Evolutionary conservation across 2,329 filamentous ascomycete genomes (phyloP), one percentile per base, ranked within the genome.

Genomic region (Corynespora cassiicola): DNA sequence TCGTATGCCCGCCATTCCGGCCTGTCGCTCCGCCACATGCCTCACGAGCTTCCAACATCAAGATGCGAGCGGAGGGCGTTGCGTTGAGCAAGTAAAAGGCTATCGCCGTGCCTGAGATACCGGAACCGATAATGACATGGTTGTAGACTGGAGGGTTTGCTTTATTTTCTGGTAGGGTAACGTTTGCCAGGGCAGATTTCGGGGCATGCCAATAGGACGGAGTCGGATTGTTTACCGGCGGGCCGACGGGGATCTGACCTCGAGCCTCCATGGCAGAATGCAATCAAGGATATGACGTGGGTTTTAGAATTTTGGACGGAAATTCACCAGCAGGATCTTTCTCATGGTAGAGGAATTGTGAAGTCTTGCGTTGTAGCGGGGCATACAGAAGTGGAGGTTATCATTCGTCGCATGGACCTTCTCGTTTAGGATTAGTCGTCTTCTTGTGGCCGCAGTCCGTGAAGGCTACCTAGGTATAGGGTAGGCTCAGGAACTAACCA

Each of bases 1-100:
- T 78, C 5, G 75, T 78, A 39, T 78, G 75, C 1, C 73, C 74
- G 14, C 74, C 70, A 34, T 73, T 73, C 1, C 70, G 58, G 3
- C 69, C 70, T n/a, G 70, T 72, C 1, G 70, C 70, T 3, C 70
- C 69, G 12, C 61, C 61, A 42, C 66, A 70, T 12, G 61, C 52
- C 19, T 63, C 56, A 9, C 69, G 60, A 8, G 69, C 70, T 52
- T 73, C 69, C 2, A 73, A 47, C 61, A 72, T 68, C 17, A 69
- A 36, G 6, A 72, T 45, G n/a, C 52, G 42, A 5, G 47, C 12
- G 9, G 29, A 15, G 2, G 56, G 52, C 1, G 24, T 11, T 1
- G 17, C 28, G 3, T 45, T 42, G 28, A 69, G 56, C 4, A 72
- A 41, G 17, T 68, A 65, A 47, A 64, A 58, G 2, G 69, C 68